phyloP scores from a whole-genome alignment of 345 rosid species.

The Aquilaria malaccensis region DNA sequence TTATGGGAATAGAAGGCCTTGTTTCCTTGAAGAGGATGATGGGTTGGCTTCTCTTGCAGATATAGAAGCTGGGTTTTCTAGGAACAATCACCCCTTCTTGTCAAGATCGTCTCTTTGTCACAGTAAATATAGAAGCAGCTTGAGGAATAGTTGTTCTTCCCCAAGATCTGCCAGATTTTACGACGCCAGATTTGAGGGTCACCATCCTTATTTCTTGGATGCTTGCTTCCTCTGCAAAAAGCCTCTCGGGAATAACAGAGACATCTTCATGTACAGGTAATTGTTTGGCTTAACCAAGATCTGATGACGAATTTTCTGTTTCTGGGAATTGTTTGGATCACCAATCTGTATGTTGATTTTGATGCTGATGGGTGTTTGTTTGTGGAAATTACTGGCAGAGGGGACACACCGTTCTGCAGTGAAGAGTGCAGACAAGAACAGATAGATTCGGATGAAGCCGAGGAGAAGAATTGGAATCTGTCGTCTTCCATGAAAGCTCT shows the following conservation, averaged over 20 bases:
- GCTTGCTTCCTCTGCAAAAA: slow-evolving; percentile 54
- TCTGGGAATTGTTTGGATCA: no score
- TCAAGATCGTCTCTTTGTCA: slow-evolving; percentile 23
- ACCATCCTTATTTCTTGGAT: slow-evolving; percentile 47
- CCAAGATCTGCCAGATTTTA: slow-evolving; percentile 44
- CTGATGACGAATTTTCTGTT: neutral
- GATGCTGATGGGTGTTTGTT: slow-evolving; percentile 9
- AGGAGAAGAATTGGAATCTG: slow-evolving; percentile 46
- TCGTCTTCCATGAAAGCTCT: slow-evolving; percentile 61
- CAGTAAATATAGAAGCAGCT: slow-evolving; percentile 21
- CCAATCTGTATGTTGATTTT: no score
- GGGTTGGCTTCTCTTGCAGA: slow-evolving; percentile 52
- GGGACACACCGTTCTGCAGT: slow-evolving; percentile 82
- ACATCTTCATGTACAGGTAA: slow-evolving; percentile 73
- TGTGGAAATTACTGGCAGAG: slow-evolving; percentile 35
- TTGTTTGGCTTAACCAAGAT: neutral
- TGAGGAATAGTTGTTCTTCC: slow-evolving; percentile 30
- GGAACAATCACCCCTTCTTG: slow-evolving; percentile 15
- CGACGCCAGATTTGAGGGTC: slow-evolving; percentile 45
- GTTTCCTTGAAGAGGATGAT: slow-evolving; percentile 45
- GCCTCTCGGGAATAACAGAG: slow-evolving; percentile 39
- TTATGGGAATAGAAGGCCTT: slow-evolving; percentile 18
- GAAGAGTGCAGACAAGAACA: slow-evolving; percentile 83
- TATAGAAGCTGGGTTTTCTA: slow-evolving; percentile 50
- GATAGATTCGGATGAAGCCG: slow-evolving; percentile 62